phyloP scores from a whole-genome alignment of 306 rosid species.

The Acacia confusa region DNA sequence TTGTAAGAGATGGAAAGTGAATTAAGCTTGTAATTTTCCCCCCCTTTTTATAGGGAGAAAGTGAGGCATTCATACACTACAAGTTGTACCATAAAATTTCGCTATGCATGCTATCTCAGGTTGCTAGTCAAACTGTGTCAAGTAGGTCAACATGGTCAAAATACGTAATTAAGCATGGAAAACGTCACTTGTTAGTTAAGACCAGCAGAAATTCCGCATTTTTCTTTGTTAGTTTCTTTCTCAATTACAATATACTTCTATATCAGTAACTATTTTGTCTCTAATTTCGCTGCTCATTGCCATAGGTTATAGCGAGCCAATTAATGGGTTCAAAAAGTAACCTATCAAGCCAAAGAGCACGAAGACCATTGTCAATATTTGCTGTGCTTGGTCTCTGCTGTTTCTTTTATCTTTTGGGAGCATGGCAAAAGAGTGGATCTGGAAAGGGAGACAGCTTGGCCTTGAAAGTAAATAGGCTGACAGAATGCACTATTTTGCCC shows the following conservation, averaged over 20 bases:
- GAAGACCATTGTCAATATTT: conserved; percentile 75
- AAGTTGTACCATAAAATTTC: neutral
- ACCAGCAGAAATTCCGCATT: neutral
- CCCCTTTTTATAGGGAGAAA: neutral
- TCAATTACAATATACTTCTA: neutral
- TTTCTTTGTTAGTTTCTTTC: conserved; percentile 12
- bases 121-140: neutral
- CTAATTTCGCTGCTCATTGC: conserved; percentile 17
- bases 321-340: conserved; percentile 73
- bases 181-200: neutral
- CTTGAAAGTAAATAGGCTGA: conserved; percentile 54
- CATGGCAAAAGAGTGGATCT: conserved; percentile 91
- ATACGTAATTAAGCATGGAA: conserved; percentile 7
- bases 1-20: conserved; percentile 15
- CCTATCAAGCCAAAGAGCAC: conserved; percentile 50
- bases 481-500: conserved; percentile 62
- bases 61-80: neutral
- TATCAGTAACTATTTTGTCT: neutral
- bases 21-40: neutral
- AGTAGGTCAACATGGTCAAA: neutral
- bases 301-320: conserved; percentile 26
- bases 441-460: conserved; percentile 85
- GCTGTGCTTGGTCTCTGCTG: conserved; percentile 78
- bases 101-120: neutral
- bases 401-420: conserved; percentile 92